Percentiles rank a stretch among this genome's conserved stretches.
Evolutionary conservation across 345 rosid species (phyloP).

Genomic region (Salix koriyanagi): DNA sequence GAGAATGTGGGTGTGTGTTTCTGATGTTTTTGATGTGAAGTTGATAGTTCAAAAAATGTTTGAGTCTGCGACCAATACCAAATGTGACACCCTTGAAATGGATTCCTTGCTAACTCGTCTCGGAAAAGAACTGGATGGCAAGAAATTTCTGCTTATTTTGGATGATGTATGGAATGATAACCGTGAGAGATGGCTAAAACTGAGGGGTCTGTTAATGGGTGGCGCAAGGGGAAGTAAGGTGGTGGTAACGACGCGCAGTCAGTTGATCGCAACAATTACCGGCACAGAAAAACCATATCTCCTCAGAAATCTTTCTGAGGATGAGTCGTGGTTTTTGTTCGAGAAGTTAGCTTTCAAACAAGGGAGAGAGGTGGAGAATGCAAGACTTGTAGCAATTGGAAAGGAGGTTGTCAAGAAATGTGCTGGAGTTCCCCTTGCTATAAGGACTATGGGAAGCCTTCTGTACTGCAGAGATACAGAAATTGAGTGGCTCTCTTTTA

Average conservation of each 20-base stretch:
- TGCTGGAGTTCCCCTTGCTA: constrained; percentile 26
- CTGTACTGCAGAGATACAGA: constrained; percentile 1
- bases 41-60: constrained; percentile 2
- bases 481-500: constrained; percentile 4
- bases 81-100: constrained; percentile 3
- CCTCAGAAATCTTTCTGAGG: constrained; percentile 4
- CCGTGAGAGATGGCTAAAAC: constrained; percentile 7
- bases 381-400: constrained; percentile 11
- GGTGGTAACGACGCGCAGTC: constrained; percentile 10
- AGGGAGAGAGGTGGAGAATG: not conserved
- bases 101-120: constrained; percentile 4
- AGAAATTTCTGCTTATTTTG: constrained; percentile 2
- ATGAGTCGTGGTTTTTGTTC: constrained; percentile 15
- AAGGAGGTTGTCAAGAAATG: constrained; percentile 17
- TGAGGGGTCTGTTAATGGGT: constrained; percentile 5
- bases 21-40: constrained; percentile 9
- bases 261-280: constrained; percentile 10
- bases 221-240: constrained; percentile 8
- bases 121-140: constrained; percentile 2
- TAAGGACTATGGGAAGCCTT: constrained; percentile 19
- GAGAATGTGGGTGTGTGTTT: constrained; percentile 15
- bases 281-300: not conserved
- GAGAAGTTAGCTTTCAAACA: constrained; percentile 6
- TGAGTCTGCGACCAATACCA: not conserved
- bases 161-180: constrained; percentile 20